Evolutionary conservation across 176 grass and related monocot genomes (phyloP), one percentile per base, ranked within the genome.

Genomic region (Leersia perrieri): DNA sequence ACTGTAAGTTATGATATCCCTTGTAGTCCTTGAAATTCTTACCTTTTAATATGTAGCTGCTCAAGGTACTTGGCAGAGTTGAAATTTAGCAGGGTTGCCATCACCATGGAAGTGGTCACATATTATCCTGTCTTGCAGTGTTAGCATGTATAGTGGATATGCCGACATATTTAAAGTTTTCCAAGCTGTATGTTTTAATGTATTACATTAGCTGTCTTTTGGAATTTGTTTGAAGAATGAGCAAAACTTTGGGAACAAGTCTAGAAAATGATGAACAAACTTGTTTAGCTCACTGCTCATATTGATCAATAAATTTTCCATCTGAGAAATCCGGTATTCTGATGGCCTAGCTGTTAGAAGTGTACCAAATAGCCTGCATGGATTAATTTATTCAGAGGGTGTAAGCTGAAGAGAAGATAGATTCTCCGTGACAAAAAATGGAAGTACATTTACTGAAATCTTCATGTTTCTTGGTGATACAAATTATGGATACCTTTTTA

Each of bases 1-100:
- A 82, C 55, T 83, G 95, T 98, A 87, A 88, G 90, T 98, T 76
- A 36, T 61, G 12, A 65, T 68, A 53, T 32, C 61, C 22, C 16
- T 22, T n/a, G 18, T 53, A 53, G 49, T 74, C 44, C 44, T 39
- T 81, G 51, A 31, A 39, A 35, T 53, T 79, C 16, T 68, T 68
- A 41, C 18, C 44, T 45, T 49, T 77, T 61, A 25, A 41, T 41
- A 32, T 66, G 36, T 36, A 42, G 65, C 58, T 25, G 61, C 22
- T 31, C 60, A 27, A 61, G 29, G 55, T 77, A 32, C 63, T 55
- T 33, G 34, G 34, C 73, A 72, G 9, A 71, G 26, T 70, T 16
- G 11, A 65, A 44, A 33, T 23, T 10, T 53, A 53, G 23, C 18
- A 41, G 60, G 41, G 58, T 66, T 82, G 20, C 53, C 33, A 23